These are phyloP conservation scores for Discostella stelligera DNA, from an alignment of 352 stramenopile genomes.

Conservation along the genomic window DNA sequence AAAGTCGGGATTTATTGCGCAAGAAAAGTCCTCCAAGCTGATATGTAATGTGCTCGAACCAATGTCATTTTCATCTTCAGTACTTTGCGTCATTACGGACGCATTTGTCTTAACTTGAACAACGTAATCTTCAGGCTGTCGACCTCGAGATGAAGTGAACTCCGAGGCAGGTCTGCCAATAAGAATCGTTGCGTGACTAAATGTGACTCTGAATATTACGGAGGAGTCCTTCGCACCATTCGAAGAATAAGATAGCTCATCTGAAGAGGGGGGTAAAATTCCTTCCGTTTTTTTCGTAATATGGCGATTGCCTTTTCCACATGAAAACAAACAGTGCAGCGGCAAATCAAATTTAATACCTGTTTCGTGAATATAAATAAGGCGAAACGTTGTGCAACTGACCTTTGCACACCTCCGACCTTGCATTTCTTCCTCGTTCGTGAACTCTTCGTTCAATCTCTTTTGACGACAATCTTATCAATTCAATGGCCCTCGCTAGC, in stretches of 20 bases:
- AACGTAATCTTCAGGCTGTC: constrained; percentile 60
- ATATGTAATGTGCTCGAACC: constrained; percentile 72
- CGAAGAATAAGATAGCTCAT: not conserved
- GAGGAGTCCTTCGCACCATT: constrained; percentile 59
- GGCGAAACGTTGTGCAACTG: constrained; percentile 17
- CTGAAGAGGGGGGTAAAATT: not conserved
- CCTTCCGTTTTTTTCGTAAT: not conserved
- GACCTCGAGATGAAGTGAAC: constrained; percentile 25
- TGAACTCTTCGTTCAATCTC: constrained; percentile 82
- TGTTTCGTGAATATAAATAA: not conserved
- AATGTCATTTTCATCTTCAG: constrained; percentile 71
- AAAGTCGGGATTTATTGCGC: constrained; percentile 59
- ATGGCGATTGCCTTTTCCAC: not conserved
- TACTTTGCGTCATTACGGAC: constrained; percentile 75
- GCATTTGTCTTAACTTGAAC: constrained; percentile 77
- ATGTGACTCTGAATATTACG: constrained; percentile 69
- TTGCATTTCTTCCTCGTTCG: constrained; percentile 66
- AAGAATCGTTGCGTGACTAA: constrained; percentile 64
- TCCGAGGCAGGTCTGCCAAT: constrained; percentile 61
- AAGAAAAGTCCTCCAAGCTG: constrained; percentile 68
- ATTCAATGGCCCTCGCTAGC: constrained; percentile 62
- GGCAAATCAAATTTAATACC: too few relatives aligned
- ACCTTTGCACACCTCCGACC: constrained; percentile 41
- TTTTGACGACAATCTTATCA: constrained; percentile 64
- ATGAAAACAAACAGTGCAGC: too few relatives aligned